phyloP scores from a whole-genome alignment of 345 rosid genomes.

The Rhodomyrtus tomentosa region DNA sequence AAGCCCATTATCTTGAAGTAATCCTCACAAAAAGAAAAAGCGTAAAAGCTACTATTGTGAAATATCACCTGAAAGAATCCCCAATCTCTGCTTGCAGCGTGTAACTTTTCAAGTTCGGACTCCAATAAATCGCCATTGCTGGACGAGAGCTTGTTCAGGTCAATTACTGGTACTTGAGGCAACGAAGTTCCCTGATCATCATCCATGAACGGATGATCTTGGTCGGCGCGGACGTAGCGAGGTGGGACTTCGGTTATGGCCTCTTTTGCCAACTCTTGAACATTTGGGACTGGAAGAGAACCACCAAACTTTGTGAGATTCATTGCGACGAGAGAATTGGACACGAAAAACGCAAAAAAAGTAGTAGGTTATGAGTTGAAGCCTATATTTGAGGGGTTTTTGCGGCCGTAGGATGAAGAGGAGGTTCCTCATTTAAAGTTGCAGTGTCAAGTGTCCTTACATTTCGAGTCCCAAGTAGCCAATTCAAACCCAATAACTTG shows the following conservation, averaged over 20 bases:
- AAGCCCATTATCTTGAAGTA: background rate
- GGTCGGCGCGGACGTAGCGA: background rate
- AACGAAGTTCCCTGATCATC: background rate
- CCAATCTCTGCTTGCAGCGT: background rate
- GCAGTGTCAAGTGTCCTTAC: no score
- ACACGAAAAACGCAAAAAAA: background rate
- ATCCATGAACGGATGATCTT: background rate
- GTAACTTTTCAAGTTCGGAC: background rate
- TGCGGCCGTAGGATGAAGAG: no score
- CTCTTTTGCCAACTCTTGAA: background rate
- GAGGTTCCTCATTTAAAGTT: no score
- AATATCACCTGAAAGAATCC: background rate
- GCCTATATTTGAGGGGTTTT: no score
- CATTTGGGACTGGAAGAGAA: background rate
- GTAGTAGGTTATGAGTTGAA: no score
- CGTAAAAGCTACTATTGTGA: background rate
- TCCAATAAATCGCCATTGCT: background rate
- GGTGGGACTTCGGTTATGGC: background rate
- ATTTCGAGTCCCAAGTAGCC: no score
- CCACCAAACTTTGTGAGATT: background rate
- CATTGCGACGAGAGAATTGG: background rate
- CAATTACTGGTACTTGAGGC: background rate
- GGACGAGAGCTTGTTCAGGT: background rate
- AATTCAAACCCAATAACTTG: no score
- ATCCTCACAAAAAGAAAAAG: background rate